Base-by-base conservation (phyloP, 768 basidiomycete genomes). In the Trametes coccinea region DNA sequence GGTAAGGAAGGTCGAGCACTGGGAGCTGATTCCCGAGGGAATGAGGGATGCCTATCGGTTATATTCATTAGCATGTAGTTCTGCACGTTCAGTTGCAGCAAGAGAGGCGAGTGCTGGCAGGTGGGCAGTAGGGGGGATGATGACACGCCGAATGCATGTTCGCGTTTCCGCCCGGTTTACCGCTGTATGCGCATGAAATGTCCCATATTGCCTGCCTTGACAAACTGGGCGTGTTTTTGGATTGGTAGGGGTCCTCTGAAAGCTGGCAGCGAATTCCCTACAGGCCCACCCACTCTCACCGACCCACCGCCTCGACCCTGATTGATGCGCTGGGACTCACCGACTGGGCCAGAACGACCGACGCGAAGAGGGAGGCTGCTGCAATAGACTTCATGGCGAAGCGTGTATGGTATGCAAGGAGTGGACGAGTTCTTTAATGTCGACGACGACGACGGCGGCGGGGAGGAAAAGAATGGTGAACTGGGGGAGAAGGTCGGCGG, bases 1-100 rank as follows among this genome's bases (percentile, higher is more conserved):
- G 3, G 60, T 74, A 66, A 95, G 80, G 79, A 85, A 96, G 3
- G 69, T 60, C 17, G 71, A 59, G 80, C 92, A 93, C 17, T 65
- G 41, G 0, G 63, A 1, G 69, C 82, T 84, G 69, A 93, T 85
- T 55, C 77, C 82, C 13, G 83, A 59, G n/a, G 93, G 93, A 71
- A 95, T 87, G 67, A 86, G 77, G n/a, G 66, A 70, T 41, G 75
- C 65, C 14, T 70, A 65, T 37, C 52, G 41, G 63, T 33, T 30
- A 69, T 57, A 29, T 71, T 59, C 16, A 45, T 59, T 22, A 47
- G 53, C 70, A 54, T 37, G 29, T n/a, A 22, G 22, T 22, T 22
- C 22, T 22, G 22, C 22, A 22, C 22, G 22, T 22, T 22, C 22
- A 22, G 22, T 22, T 22, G 22, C 22, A 22, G 22, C 22, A 22